Conservation (phyloP, 2,329 filamentous ascomycete species). For the Penicillium occitanis region DNA sequence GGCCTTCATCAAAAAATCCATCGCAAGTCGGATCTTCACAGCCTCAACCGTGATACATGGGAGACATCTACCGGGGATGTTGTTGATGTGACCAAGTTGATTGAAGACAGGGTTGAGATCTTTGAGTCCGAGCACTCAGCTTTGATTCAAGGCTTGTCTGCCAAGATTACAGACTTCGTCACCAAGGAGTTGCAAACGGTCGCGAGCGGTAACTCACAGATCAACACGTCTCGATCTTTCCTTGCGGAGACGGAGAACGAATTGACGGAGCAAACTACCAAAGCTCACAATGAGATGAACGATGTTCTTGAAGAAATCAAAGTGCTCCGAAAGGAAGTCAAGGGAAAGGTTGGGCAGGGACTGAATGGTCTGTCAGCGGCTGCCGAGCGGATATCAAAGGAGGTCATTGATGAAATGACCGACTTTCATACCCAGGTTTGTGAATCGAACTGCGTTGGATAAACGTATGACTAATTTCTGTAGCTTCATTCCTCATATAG, state of each 20-base stretch:
- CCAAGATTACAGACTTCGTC: conserved; percentile 75
- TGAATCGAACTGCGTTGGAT: not conserved
- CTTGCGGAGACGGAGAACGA: conserved; percentile 69
- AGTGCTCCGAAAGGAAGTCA: conserved; percentile 82
- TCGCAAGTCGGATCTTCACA: conserved; percentile 80
- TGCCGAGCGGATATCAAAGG: conserved; percentile 83
- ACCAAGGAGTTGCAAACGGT: conserved; percentile 71
- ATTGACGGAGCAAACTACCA: conserved; percentile 53
- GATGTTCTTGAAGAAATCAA: conserved; percentile 89
- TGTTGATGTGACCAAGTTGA: conserved; percentile 69
- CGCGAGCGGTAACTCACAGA: conserved; percentile 65
- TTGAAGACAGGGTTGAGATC: conserved; percentile 71
- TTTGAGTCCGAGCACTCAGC: conserved; percentile 72
- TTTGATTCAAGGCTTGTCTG: conserved; percentile 66
- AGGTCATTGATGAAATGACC: conserved; percentile 80
- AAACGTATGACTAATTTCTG: conserved; percentile 24
- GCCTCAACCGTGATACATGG: conserved; percentile 77
- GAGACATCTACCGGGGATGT: conserved; percentile 72
- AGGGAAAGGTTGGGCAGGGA: conserved; percentile 79
- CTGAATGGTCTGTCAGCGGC: conserved; percentile 78
- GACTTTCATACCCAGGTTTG: conserved; percentile 71
- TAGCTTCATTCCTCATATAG: conserved; percentile 82
- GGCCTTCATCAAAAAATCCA: conserved; percentile 83
- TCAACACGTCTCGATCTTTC: conserved; percentile 66
- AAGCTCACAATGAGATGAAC: conserved; percentile 81